These are phyloP conservation scores for Penicillium brasilianum DNA, from an alignment of 2,329 filamentous ascomycete genomes.

Conservation along the genomic window DNA sequence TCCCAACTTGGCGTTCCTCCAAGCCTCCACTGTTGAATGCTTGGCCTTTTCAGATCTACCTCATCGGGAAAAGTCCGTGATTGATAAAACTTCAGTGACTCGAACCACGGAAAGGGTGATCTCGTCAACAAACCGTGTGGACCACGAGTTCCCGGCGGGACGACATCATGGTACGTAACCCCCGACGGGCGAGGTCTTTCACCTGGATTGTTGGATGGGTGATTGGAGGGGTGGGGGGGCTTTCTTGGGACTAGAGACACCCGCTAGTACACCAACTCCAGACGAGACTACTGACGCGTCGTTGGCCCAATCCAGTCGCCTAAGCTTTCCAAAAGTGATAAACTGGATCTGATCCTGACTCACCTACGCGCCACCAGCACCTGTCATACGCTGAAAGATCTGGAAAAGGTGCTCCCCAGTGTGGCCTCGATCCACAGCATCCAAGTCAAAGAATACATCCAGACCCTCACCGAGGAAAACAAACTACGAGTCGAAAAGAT, in stretches of 20 bases:
- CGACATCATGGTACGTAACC: conserved; percentile 10
- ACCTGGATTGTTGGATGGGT: background rate
- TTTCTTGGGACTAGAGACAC: background rate
- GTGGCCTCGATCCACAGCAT: conserved; percentile 68
- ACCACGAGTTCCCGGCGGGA: background rate
- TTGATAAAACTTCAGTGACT: background rate
- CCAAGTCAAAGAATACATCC: conserved; percentile 71
- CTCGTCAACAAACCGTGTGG: background rate
- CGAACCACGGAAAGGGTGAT: conserved; percentile 1
- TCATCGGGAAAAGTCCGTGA: conserved; percentile 6
- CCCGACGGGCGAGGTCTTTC: background rate
- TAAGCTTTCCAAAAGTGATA: conserved; percentile 63
- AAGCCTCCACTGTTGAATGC: conserved; percentile 15
- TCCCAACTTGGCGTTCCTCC: conserved; percentile 9
- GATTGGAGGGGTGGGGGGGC: background rate
- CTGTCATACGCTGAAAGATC: conserved; percentile 69
- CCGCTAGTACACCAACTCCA: background rate
- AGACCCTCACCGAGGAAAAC: conserved; percentile 65
- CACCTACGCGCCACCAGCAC: conserved; percentile 65
- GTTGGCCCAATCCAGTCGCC: conserved; percentile 45
- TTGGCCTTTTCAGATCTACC: conserved; percentile 11
- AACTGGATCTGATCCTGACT: conserved; percentile 62
- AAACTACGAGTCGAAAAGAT: conserved; percentile 71
- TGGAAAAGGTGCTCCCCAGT: conserved; percentile 67
- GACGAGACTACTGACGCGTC: conserved; percentile 26